These are phyloP conservation scores for Furculomyces boomerangus DNA, from an alignment of 371 early-diverging fungal species.

Conservation along the genomic window DNA sequence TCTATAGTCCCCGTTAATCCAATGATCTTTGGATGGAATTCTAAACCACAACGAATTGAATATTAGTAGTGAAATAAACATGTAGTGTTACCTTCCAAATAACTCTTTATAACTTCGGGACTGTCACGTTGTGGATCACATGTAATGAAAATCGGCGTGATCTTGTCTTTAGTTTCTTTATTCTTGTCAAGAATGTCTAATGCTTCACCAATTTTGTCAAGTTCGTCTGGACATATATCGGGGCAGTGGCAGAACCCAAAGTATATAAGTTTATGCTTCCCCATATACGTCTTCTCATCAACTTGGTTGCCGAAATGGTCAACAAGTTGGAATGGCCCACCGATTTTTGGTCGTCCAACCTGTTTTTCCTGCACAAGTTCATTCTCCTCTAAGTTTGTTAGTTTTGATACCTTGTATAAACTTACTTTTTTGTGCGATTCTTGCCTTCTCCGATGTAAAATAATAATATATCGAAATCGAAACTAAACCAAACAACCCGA, in stretches of 20 bases:
- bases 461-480: slow-evolving; percentile 17
- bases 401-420: not conserved
- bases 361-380: slow-evolving; percentile 4
- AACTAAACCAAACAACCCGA: slow-evolving; percentile 16
- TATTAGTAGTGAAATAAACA: not conserved
- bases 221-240: slow-evolving; percentile 95
- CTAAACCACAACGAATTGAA: slow-evolving; percentile 11
- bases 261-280: slow-evolving; percentile 74
- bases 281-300: slow-evolving; percentile 51
- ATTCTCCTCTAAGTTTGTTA: not conserved
- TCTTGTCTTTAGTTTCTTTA: slow-evolving; percentile 31
- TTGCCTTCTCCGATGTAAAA: slow-evolving; percentile 20
- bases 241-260: slow-evolving; percentile 98
- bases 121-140: slow-evolving; percentile 93
- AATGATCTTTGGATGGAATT: slow-evolving; percentile 82
- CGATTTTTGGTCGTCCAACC: slow-evolving; percentile 72
- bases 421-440: slow-evolving; percentile 7
- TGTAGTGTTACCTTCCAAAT: slow-evolving; percentile 30
- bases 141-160: slow-evolving; percentile 88
- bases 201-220: slow-evolving; percentile 89
- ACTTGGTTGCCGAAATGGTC: slow-evolving; percentile 50
- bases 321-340: slow-evolving; percentile 75
- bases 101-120: slow-evolving; percentile 60
- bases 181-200: slow-evolving; percentile 53
- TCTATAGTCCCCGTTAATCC: slow-evolving; percentile 82